Percentiles rank a stretch among this genome's conserved stretches.
These are phyloP conservation scores for Fusarium guadeloupense DNA, from an alignment of 2,329 filamentous ascomycete species.

Conservation along the genomic window DNA sequence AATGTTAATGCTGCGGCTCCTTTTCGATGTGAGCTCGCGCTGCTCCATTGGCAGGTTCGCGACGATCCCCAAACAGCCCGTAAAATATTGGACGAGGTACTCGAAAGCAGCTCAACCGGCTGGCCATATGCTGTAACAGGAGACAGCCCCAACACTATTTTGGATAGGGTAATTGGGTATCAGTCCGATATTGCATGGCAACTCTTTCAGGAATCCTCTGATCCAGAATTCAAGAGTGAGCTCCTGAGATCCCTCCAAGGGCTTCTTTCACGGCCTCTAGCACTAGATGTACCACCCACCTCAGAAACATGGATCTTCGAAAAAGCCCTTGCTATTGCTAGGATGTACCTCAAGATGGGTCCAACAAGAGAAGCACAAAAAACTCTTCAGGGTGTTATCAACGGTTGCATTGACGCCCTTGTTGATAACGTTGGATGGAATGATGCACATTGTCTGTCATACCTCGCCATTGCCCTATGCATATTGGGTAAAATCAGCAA, in stretches of 20 bases:
- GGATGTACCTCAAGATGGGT: slow-evolving; percentile 41
- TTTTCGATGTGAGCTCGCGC: slow-evolving; percentile 34
- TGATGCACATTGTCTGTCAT: slow-evolving; percentile 28
- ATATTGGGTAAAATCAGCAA: slow-evolving; percentile 25
- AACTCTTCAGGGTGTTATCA: slow-evolving; percentile 30
- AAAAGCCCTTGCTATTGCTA: slow-evolving; percentile 24
- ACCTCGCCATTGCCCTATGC: slow-evolving; percentile 24
- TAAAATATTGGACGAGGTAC: slow-evolving; percentile 34
- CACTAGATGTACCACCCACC: slow-evolving; percentile 32
- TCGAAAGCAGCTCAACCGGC: slow-evolving; percentile 35
- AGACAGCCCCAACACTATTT: slow-evolving; percentile 13
- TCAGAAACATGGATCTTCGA: slow-evolving; percentile 18
- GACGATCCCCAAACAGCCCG: slow-evolving; percentile 29
- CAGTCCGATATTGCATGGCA: slow-evolving; percentile 34
- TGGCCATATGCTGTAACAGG: slow-evolving; percentile 37
- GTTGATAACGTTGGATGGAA: slow-evolving; percentile 42
- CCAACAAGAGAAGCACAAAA: slow-evolving; percentile 35
- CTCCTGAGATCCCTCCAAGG: slow-evolving; percentile 26
- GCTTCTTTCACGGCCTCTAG: slow-evolving; percentile 26
- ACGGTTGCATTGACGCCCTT: slow-evolving; percentile 31
- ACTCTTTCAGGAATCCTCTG: slow-evolving; percentile 32
- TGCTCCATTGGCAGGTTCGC: slow-evolving; percentile 21
- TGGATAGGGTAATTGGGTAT: slow-evolving; percentile 21
- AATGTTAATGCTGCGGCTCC: slow-evolving; percentile 42
- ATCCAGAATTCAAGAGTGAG: slow-evolving; percentile 32